Evolutionary conservation across 148 eudicot species (phyloP), one percentile per base, ranked within the genome.

Genomic region (Bassia scoparia): DNA sequence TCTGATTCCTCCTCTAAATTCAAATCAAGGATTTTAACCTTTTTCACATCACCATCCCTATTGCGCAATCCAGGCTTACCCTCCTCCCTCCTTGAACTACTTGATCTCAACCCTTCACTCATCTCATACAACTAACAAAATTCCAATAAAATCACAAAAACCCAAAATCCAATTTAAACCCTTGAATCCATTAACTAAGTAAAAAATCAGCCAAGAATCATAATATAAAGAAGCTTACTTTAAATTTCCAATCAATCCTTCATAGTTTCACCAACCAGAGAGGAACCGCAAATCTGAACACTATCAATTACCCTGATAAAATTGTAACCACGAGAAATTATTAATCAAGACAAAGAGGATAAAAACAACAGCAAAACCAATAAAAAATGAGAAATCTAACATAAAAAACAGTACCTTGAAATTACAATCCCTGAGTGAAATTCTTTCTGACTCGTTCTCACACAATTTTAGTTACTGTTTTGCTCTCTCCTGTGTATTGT

Each of bases 81-180:
- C 72, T 31, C 76, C 41, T 34, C 69, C 35, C 62, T 74, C 68
- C 24, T 73, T 76, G 56, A 62, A 62, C 69, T 78, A 75, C 77
- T 67, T 26, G 90, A 87, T 77, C 87, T 83, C 71, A 81, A 67
- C 26, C 86, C 86, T 79, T 80, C 84, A 41, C 80, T 81, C 81
- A 81, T 87, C 73, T 80, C 80, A 66, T 64, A 71, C 77, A 74
- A 82, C 30, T 33, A 65, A 48, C 69, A 35, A 75, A 63, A 72
- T 68, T 26, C 70, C 12, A 14, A 14, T 60, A 62, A 41, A 73
- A 53, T 41, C 24, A 43, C 69, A 61, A 71, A 2, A 49, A 11
- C 46, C 46, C 8, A 41, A 41, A 8, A 20, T 52, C 23, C 56
- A 52, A 52, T 52, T 52, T 21, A 52, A 52, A 17, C 56, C 72